Conservation (phyloP, 495 filamentous ascomycete species). For the Lepidopterella palustris region DNA sequence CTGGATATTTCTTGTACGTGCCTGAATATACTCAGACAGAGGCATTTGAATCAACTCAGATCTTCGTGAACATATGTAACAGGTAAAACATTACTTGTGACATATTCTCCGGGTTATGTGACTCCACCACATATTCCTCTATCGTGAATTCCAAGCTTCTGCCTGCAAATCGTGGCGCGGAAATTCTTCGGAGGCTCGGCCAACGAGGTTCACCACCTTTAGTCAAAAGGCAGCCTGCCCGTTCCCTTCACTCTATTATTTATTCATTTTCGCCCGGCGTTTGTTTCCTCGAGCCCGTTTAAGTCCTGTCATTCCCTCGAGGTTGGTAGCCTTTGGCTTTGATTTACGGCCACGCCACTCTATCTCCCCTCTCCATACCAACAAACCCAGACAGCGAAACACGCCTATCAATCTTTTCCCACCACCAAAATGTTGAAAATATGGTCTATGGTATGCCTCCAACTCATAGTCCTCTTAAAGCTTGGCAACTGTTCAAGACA, state of each 20-base stretch:
- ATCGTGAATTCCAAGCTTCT: too few relatives aligned
- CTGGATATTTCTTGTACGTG: too few relatives aligned
- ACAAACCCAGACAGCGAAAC: not conserved
- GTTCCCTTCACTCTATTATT: not conserved
- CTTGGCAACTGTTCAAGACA: not conserved
- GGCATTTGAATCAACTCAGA: too few relatives aligned
- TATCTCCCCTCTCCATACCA: not conserved
- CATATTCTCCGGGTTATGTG: too few relatives aligned
- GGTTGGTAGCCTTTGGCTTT: too few relatives aligned
- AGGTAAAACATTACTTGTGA: too few relatives aligned
- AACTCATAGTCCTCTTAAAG: not conserved
- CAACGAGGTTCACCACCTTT: too few relatives aligned
- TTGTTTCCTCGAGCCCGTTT: not conserved
- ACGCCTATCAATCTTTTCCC: not conserved
- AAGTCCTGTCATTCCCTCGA: not conserved
- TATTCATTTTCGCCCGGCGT: not conserved
- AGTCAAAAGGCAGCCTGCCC: not conserved
- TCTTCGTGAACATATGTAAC: too few relatives aligned
- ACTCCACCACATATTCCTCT: too few relatives aligned
- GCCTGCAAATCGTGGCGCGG: too few relatives aligned
- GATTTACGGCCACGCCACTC: not conserved
- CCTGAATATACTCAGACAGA: too few relatives aligned
- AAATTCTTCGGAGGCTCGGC: too few relatives aligned
- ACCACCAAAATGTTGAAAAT: slow-evolving; percentile 87
- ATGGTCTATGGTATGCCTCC: slow-evolving; percentile 84